Evolutionary conservation across 2,329 filamentous ascomycete genomes (phyloP).

Genomic region (Claviceps pazoutovae): DNA sequence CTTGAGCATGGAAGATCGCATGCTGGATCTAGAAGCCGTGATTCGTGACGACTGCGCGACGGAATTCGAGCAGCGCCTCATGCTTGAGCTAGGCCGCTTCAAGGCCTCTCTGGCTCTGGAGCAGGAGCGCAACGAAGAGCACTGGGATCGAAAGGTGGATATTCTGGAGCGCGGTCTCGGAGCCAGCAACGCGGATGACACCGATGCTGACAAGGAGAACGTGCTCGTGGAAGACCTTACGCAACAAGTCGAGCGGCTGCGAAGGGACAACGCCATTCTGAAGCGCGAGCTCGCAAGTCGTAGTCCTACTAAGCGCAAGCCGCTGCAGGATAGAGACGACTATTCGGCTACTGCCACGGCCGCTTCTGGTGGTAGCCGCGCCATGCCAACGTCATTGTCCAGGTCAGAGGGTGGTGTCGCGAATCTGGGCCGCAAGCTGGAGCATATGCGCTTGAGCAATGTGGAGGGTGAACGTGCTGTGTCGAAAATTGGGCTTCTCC

Average conservation of each 20-base stretch:
- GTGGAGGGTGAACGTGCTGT: slow-evolving; percentile 18
- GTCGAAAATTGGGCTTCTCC: slow-evolving; percentile 8
- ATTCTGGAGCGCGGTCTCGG: slow-evolving; percentile 38
- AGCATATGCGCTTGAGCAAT: slow-evolving; percentile 35
- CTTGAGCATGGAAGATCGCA: slow-evolving; percentile 51
- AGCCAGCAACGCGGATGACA: slow-evolving; percentile 26
- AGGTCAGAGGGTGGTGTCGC: slow-evolving; percentile 14
- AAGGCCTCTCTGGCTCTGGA: slow-evolving; percentile 66
- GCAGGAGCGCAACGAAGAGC: slow-evolving; percentile 65
- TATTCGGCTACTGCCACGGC: slow-evolving; percentile 2
- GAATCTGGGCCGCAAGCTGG: slow-evolving; percentile 33
- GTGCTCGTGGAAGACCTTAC: slow-evolving; percentile 49
- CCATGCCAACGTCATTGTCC: not conserved
- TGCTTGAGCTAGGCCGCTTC: slow-evolving; percentile 67
- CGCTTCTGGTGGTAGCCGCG: not conserved
- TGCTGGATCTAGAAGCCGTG: slow-evolving; percentile 60
- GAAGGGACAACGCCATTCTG: slow-evolving; percentile 48
- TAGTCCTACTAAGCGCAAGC: slow-evolving; percentile 48
- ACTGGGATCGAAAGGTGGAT: slow-evolving; percentile 77
- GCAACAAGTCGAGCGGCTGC: slow-evolving; percentile 56
- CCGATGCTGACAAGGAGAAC: slow-evolving; percentile 49
- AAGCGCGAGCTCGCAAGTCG: slow-evolving; percentile 50
- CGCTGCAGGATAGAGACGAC: slow-evolving; percentile 41
- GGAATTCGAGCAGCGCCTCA: slow-evolving; percentile 71
- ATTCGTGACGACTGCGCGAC: slow-evolving; percentile 78